Base-by-base conservation (phyloP, 1,139 yeast genomes). In the Yamadazyma jaroonii region DNA sequence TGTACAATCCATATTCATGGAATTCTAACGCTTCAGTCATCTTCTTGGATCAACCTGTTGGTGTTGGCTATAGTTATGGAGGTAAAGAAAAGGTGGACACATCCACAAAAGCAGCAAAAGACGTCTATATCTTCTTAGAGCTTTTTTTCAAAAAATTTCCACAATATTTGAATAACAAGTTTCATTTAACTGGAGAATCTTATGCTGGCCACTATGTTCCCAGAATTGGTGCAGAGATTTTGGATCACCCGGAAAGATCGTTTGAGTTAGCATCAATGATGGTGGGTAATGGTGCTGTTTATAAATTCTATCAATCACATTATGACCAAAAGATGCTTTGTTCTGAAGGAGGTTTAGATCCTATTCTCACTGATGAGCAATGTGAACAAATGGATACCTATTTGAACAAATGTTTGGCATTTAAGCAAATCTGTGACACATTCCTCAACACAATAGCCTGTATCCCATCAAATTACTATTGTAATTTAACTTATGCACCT, bases 41-140 rank as follows among this genome's bases (percentile, higher is more conserved):
- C 54, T 88, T 84, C 72, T 72, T 88, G 50, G 96, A 88, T 62
- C 96, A 87, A 63, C 96, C 96, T 1, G 92, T 87, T 38, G 85
- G 85, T 45, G 94, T 84, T 32, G 95, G 94, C 3, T 84, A 76
- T 57, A 82, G 90, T 1, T 80, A 79, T 57, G 72, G 83, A 22
- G 30, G 34, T n/a, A 32, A 29, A 17, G 71, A 72, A 29, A 60
- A 63, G n/a, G 79, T 84, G 17, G 61, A 71, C 17, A 69, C 72
- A 48, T 79, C 88, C 30, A 75, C 70, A n/a, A 74, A 81, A 38
- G 88, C 89, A 22, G 88, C 84, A 17, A 69, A 73, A 53, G 94
- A 85, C 48, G 88, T 83, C 6, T 83, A 71, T 56, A 76, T 80
- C 8, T 84, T 85, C 54, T 67, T 85, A 54, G 82, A 80, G 50